Percentiles rank a stretch among this genome's conserved stretches.
Conservation (phyloP, 805 yeast genomes). For the Candida golubevii region DNA sequence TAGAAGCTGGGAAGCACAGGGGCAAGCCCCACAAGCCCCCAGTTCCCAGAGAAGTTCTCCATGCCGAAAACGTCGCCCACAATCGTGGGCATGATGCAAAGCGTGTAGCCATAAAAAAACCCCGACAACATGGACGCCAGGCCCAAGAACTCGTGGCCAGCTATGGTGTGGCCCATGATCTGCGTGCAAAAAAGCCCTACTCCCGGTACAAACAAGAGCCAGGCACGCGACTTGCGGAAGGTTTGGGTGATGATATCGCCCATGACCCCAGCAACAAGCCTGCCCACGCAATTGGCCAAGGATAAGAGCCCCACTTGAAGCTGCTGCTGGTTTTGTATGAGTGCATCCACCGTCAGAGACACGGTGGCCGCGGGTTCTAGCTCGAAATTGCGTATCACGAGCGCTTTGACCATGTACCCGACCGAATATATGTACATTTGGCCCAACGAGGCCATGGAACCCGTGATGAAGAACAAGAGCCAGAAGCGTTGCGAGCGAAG, state of each 20-base stretch:
- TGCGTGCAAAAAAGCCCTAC: slow-evolving; percentile 48
- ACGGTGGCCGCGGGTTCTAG: slow-evolving; percentile 7
- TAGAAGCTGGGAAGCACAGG: slow-evolving; percentile 60
- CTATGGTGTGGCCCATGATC: slow-evolving; percentile 37
- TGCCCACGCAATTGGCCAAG: slow-evolving; percentile 60
- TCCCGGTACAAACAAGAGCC: slow-evolving; percentile 53
- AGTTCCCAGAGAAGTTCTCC: slow-evolving; percentile 59
- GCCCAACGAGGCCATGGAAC: slow-evolving; percentile 39
- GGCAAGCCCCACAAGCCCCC: slow-evolving; percentile 68
- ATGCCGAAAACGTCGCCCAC: slow-evolving; percentile 74
- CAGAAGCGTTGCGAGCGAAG: slow-evolving; percentile 29
- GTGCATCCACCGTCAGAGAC: slow-evolving; percentile 19
- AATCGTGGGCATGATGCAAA: slow-evolving; percentile 71
- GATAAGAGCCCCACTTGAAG: slow-evolving; percentile 72
- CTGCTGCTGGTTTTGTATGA: slow-evolving; percentile 57
- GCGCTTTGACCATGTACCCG: slow-evolving; percentile 43
- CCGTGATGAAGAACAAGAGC: slow-evolving; percentile 36
- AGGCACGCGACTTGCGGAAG: slow-evolving; percentile 44
- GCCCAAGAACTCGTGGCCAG: slow-evolving; percentile 39
- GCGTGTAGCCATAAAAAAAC: slow-evolving; percentile 66
- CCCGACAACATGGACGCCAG: slow-evolving; percentile 57
- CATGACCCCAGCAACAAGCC: slow-evolving; percentile 57
- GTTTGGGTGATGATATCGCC: slow-evolving; percentile 57
- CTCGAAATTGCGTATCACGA: slow-evolving; percentile 17
- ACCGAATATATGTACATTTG: slow-evolving; percentile 46